phyloP scores from a whole-genome alignment of 345 rosid species.

The Mallotus nudiflorus region DNA sequence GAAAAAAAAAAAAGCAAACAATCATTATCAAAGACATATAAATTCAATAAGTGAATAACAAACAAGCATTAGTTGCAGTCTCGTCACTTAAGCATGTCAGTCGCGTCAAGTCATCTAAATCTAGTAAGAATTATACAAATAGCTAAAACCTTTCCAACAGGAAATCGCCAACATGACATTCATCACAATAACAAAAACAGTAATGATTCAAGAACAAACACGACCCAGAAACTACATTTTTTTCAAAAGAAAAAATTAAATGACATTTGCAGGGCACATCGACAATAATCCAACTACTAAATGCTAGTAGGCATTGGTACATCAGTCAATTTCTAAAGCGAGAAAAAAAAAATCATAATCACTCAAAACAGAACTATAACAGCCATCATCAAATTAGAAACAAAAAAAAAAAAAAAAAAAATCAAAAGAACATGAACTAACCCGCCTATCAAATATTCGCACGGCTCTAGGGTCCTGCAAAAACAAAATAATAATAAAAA shows the following conservation, averaged over 20 bases:
- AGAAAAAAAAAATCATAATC: not conserved
- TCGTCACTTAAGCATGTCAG: not conserved
- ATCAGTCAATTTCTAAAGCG: no score
- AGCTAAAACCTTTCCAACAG: no score
- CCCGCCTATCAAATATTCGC: slow-evolving; percentile 92
- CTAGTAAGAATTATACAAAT: not conserved
- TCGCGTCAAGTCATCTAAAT: not conserved
- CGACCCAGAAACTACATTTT: no score
- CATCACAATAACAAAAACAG: no score
- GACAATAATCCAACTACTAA: not conserved
- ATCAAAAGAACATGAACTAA: slow-evolving; percentile 38
- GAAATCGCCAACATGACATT: no score
- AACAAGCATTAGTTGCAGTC: not conserved
- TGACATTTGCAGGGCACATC: no score
- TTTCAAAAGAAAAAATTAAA: no score
- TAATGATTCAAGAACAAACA: no score
- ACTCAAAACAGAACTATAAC: not conserved
- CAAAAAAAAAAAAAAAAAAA: not conserved
- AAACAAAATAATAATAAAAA: not conserved
- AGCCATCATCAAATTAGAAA: no score
- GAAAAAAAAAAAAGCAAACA: not conserved
- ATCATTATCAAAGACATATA: not conserved
- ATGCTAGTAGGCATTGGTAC: no score
- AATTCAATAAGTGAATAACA: not conserved
- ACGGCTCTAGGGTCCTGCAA: slow-evolving; percentile 83